phyloP scores from a whole-genome alignment of 306 rosid species.

The Gynostemma pentaphyllum region DNA sequence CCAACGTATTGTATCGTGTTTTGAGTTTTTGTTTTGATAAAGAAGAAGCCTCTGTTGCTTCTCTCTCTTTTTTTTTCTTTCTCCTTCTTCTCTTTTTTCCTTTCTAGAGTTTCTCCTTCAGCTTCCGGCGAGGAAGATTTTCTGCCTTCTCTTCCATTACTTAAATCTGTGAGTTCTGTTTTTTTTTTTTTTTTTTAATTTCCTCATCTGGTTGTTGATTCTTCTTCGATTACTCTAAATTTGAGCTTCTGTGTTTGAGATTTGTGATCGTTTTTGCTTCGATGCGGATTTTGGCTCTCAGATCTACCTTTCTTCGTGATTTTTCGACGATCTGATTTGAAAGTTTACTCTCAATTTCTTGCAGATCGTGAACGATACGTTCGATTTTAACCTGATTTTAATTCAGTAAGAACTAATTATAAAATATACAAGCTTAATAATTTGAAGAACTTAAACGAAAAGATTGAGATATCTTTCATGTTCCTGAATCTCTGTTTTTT shows the following conservation, averaged over 20 bases:
- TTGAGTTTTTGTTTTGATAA: background rate
- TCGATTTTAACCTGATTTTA: background rate
- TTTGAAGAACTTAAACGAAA: no score
- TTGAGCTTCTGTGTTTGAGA: background rate
- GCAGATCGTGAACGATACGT: background rate
- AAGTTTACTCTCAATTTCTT: background rate
- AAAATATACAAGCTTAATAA: no score
- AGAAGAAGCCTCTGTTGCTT: background rate
- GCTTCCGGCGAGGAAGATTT: background rate
- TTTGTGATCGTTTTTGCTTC: background rate
- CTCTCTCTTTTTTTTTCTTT: background rate
- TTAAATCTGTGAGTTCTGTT: constrained; percentile 6
- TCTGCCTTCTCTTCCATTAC: background rate
- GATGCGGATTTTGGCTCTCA: background rate
- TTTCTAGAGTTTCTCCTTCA: background rate
- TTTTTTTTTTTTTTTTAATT: background rate
- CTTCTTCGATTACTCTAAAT: background rate
- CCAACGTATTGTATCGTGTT: background rate
- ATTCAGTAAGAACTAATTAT: no score
- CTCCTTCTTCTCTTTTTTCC: background rate
- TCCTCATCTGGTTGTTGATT: constrained; percentile 1
- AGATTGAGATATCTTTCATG: no score
- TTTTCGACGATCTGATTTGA: no score
- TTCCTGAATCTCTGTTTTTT: constrained; percentile 1
- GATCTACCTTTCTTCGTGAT: background rate